These are phyloP conservation scores for Cubamyces sp. DNA, from an alignment of 768 basidiomycete species.

Conservation along the genomic window DNA sequence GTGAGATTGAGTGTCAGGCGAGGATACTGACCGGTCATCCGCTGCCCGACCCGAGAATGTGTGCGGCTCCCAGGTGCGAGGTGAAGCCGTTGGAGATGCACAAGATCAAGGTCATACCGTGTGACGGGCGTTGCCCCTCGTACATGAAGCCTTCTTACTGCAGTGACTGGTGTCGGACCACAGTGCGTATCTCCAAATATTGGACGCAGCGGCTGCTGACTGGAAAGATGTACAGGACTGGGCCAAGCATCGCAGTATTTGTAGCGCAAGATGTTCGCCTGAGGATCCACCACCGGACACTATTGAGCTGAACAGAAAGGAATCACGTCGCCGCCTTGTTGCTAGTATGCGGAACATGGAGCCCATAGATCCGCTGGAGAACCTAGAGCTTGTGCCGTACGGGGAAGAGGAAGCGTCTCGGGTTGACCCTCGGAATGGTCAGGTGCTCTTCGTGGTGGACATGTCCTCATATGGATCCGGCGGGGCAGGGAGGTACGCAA, in stretches of 20 bases:
- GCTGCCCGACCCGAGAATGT: not conserved
- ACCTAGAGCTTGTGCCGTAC: not conserved
- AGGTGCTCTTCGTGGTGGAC: not conserved
- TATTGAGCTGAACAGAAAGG: not conserved
- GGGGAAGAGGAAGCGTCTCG: not conserved
- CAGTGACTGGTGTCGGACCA: not conserved
- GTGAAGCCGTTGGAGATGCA: too few species aligned
- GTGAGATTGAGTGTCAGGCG: not conserved
- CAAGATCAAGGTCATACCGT: not conserved
- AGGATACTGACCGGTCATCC: not conserved
- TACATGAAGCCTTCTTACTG: not conserved
- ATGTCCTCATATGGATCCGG: not conserved
- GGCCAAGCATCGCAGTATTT: not conserved
- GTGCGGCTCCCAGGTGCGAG: not conserved
- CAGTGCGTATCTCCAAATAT: not conserved
- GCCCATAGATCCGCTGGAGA: not conserved
- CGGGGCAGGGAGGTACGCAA: not conserved
- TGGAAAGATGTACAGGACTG: not conserved
- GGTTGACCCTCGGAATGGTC: not conserved
- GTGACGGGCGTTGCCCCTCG: not conserved
- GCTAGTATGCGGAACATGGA: not conserved
- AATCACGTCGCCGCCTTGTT: not conserved
- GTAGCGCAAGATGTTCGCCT: not conserved
- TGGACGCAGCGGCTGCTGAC: not conserved
- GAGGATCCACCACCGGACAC: not conserved